Evolutionary conservation across 208 protist species (phyloP), one percentile per base, ranked within the genome.

Genomic region (Crithidia acanthocephali): DNA sequence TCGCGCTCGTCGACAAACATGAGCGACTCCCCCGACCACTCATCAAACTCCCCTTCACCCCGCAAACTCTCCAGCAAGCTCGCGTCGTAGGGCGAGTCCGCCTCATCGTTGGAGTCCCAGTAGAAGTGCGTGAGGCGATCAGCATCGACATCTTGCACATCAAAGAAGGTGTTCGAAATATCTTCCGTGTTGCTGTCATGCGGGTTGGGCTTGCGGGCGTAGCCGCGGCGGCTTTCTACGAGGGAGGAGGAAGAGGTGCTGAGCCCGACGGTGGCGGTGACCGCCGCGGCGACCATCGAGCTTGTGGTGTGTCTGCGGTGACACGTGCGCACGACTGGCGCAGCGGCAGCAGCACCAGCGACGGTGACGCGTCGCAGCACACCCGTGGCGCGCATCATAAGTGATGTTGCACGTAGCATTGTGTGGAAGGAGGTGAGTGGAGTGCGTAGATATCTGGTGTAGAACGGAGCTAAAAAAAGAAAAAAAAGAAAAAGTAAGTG

Each of bases 41-140:
- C 79, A 32, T 78, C 78, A 58, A 75, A 58, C 57, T 86, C 77
- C 13, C 81, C 70, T n/a, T 75, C 71, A 2, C 73, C 64, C 4
- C 61, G 23, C 52, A 76, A 75, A 45, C 66, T 70, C 15, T 85
- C 64, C 22, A 85, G 27, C 40, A 74, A 42, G 20, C 33, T n/a
- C 35, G 62, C 45, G 18, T 75, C 70, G 63, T 88, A 91, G 18
- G 84, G 82, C 3, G 79, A 74, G 66, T 85, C 68, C 10, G 84
- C 83, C 27, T 84, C 70, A n/a, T 81, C 76, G 58, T 75, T 80
- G 45, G 77, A 74, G 52, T 86, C 79, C 88, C 91, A 95, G 68
- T 91, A 95, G 52, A 84, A 85, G 64, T 95, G 88, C 1, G 80
- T 91, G 15, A 95, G 86, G 8, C 84, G 79, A 51, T 87, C 79